Evolutionary conservation across 176 grass and related monocot genomes (phyloP).

Genomic region (Tillandsia fasciculata): DNA sequence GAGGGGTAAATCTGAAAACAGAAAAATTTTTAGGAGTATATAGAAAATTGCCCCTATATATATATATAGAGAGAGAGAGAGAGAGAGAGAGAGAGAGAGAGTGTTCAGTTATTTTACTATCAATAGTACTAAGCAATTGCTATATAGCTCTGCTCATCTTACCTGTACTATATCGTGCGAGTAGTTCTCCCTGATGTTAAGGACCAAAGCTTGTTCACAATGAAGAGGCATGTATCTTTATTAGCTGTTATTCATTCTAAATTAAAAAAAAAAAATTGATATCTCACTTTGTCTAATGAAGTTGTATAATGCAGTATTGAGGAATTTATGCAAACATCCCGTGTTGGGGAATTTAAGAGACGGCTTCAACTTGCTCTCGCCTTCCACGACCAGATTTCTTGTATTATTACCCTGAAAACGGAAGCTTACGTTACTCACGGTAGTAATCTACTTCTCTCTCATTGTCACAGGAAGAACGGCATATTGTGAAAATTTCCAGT

Average conservation of each 20-base stretch:
- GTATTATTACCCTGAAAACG: slow-evolving; percentile 20
- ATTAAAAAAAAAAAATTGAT: neutral
- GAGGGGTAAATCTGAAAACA: too few relatives aligned
- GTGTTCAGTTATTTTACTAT: too few relatives aligned
- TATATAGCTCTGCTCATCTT: slow-evolving; percentile 7
- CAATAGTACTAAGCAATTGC: too few relatives aligned
- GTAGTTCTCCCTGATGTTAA: slow-evolving; percentile 45
- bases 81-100: too few relatives aligned
- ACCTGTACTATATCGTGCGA: slow-evolving; percentile 20
- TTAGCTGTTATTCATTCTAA: slow-evolving; percentile 10
- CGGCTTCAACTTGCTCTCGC: slow-evolving; percentile 70
- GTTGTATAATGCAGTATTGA: slow-evolving; percentile 57
- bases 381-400: slow-evolving; percentile 62
- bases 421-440: slow-evolving; percentile 65
- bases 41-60: too few relatives aligned
- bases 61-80: too few relatives aligned
- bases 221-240: slow-evolving; percentile 42
- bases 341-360: slow-evolving; percentile 86
- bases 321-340: slow-evolving; percentile 83
- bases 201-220: slow-evolving; percentile 40
- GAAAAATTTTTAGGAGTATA: too few relatives aligned
- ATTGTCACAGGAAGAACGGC: neutral
- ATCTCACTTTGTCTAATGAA: slow-evolving; percentile 21
- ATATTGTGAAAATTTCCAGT: neutral
- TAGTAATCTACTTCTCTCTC: slow-evolving; percentile 17